These are phyloP conservation scores for Lactuca sativa DNA, from an alignment of 129 eudicot genomes.

Conservation along the genomic window DNA sequence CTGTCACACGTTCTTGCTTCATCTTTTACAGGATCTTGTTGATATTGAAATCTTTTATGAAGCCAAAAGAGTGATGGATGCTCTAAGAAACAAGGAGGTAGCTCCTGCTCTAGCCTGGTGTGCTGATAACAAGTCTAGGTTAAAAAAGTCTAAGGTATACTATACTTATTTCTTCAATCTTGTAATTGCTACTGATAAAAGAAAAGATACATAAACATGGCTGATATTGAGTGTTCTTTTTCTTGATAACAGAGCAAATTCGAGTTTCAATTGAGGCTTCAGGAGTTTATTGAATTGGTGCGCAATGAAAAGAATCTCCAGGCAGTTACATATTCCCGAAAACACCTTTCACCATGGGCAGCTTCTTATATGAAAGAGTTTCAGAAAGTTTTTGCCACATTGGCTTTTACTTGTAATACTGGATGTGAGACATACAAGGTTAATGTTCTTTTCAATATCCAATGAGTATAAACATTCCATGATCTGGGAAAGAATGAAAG, in stretches of 20 bases:
- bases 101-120: conserved; percentile 99
- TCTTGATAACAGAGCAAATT: conserved; percentile 79
- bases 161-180: background rate
- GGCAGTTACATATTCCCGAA: conserved; percentile 87
- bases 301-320: conserved; percentile 63
- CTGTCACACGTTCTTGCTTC: conserved; percentile 1
- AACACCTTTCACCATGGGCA: conserved; percentile 92
- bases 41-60: conserved; percentile 95
- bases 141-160: conserved; percentile 88
- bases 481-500: background rate
- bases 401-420: conserved; percentile 87
- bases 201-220: conserved; percentile 18
- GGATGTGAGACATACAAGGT: conserved; percentile 95
- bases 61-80: conserved; percentile 88
- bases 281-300: conserved; percentile 93
- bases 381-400: conserved; percentile 90
- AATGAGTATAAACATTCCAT: conserved; percentile 13
- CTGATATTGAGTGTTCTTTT: conserved; percentile 24
- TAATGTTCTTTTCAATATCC: conserved; percentile 14
- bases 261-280: conserved; percentile 94
- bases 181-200: background rate
- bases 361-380: conserved; percentile 86
- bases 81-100: conserved; percentile 81
- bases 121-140: conserved; percentile 87
- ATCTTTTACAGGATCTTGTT: conserved; percentile 75